Evolutionary conservation across 768 basidiomycete genomes (phyloP).

Genomic region (Pleurotus giganteus): DNA sequence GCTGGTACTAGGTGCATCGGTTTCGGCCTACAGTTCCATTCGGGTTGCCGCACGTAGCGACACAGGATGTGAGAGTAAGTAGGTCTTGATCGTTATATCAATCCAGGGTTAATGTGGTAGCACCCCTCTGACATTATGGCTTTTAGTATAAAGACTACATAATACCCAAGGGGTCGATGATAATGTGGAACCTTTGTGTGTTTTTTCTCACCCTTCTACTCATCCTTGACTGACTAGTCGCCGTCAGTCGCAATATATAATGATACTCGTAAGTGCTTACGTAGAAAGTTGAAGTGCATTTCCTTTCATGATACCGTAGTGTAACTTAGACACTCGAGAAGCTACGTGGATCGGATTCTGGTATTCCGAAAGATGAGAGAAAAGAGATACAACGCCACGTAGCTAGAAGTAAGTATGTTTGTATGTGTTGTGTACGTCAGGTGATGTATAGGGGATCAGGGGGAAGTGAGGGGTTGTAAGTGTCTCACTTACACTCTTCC

Average conservation of each 20-base stretch:
- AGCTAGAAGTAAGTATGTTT: no score
- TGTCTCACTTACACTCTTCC: no score
- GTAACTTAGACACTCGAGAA: no score
- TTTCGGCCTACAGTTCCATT: constrained; percentile 13
- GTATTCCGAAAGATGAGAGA: no score
- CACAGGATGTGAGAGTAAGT: constrained; percentile 4
- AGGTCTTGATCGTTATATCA: constrained; percentile 15
- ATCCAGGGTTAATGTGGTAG: no score
- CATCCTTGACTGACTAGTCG: neutral
- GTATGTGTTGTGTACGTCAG: no score
- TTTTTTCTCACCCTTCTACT: constrained; percentile 7
- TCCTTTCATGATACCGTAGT: no score
- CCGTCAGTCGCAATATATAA: constrained; percentile 3
- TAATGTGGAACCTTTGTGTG: constrained; percentile 33
- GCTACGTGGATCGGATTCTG: no score
- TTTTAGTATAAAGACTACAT: constrained; percentile 23
- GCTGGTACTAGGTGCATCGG: neutral
- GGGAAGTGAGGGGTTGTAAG: no score
- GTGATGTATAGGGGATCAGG: no score
- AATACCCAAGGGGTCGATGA: constrained; percentile 33
- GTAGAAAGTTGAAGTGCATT: neutral
- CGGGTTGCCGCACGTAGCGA: constrained; percentile 15
- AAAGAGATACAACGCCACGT: no score
- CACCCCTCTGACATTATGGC: constrained; percentile 20
- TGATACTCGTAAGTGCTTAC: neutral